Base-by-base conservation (phyloP, 2,329 filamentous ascomycete genomes). In the Neobulgaria alba region DNA sequence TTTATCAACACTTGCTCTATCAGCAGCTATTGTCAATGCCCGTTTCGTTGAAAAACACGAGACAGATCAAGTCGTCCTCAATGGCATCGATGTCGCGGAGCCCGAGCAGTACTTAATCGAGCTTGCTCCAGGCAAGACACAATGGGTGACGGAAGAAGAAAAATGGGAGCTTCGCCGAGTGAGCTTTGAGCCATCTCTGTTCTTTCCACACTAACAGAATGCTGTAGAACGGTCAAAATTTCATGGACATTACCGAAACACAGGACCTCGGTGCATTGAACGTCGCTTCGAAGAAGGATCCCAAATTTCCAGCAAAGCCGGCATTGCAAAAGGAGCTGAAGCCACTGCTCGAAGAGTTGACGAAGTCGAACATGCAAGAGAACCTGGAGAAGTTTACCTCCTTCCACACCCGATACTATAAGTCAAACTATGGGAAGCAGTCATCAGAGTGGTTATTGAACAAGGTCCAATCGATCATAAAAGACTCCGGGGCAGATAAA, bases 211-310 rank as follows among this genome's bases (percentile, higher is more conserved):
- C 49, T 54, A 37, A 52, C 41, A 19, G 12, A 17, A 30, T 20
- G n/a, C 29, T n/a, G 29, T 54, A 93, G 86, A 73, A 85, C 59
- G 88, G 88, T 56, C 72, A 81, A 52, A 84, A 81, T 57, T 96
- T 96, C 71, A 93, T 96, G 73, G 90, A 96, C 65, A 89, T 96
- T 57, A 95, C 92, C 46, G 74, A 86, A 31, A 76, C 79, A 41
- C 68, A 71, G 38, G 73, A 83, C 36, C 72, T 84, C 47, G 84
- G 82, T 44, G 56, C 68, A 40, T 60, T 61, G 42, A 60, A 54
- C 52, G 53, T 53, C 48, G 41, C 61, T 17, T 48, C 52, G 54
- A 60, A 63, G 45, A 67, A 73, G 47, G 69, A 80, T 21, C 39
- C 48, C 3, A 68, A 64, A 34, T 93, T 82, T 59, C 88, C 87